Base-by-base conservation (phyloP, 31 red algal genomes). In the Odonthalia washingtoniensis region DNA sequence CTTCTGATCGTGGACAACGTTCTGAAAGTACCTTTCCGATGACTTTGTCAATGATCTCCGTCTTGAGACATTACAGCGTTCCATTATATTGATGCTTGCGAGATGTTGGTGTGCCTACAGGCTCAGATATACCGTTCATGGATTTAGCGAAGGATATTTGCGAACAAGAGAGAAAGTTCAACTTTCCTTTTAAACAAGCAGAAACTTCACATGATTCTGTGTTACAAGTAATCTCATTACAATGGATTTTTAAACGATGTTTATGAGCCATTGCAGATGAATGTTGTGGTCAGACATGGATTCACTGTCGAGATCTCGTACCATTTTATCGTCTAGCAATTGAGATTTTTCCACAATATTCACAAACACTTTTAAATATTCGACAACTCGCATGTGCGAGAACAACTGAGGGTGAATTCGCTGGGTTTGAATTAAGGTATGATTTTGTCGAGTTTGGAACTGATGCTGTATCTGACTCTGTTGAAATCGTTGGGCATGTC, bases 201-300 rank as follows among this genome's bases (percentile, higher is more conserved):
- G 36, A 30, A 31, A 49, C 9, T 62, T 14, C 12, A 68, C 1
- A 69, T 21, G 44, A 70, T 57, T 75, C 53, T 44, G 17, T 9
- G n/a, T 28, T 85, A 26, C 46, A 87, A 75, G 39, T 72, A 2
- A 34, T 38, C 64, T 73, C 83, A 16, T 3, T 92, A 40, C 77
- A 92, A 62, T 92, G 90, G 90, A 32, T 92, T 32, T 92, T 74
- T 74, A 92, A 92, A 78, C 74, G 83, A 34, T 75, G 75, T 75
- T 60, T 92, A 27, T 40, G 90, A 43, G 61, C 83, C 38, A 57
- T 86, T 33, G 75, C 90, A 33, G 90, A 86, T 49, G 42, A 87
- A 34, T 39, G 40, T 32, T 45, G 64, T 3, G 24, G 41, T 37
- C 65, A 66, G 52, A 82, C 83, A 1, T 28, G 33, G 36, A 45